A percentile compares a stretch with the other conserved stretches of the same genome.
Conservation (phyloP, 345 rosid species). For the Syzygium jambos region DNA sequence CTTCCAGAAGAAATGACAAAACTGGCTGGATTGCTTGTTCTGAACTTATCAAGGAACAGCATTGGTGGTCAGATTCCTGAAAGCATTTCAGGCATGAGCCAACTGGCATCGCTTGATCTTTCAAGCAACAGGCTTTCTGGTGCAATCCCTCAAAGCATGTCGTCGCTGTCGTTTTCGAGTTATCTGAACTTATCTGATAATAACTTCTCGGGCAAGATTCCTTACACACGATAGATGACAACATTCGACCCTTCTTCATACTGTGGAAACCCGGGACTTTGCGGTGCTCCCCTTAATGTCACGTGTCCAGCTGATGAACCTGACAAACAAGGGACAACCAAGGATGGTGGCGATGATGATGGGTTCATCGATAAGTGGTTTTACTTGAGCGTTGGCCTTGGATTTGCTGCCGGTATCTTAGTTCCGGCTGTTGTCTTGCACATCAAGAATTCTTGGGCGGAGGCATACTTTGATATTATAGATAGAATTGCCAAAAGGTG, state of each 20-base stretch:
- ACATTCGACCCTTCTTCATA: constrained; percentile 24
- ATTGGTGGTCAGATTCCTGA: constrained; percentile 18
- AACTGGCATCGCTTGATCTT: constrained; percentile 39
- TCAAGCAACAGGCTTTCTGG: constrained; percentile 33
- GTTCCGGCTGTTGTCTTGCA: constrained; percentile 11
- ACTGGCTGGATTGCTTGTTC: constrained; percentile 15
- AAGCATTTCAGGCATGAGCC: constrained; percentile 22
- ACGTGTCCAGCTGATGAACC: constrained; percentile 11
- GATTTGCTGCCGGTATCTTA: constrained; percentile 34
- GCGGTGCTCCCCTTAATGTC: constrained; percentile 27
- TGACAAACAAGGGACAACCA: background rate
- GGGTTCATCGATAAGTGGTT: constrained; percentile 28
- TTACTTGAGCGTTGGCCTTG: constrained; percentile 33
- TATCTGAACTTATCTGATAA: constrained; percentile 28
- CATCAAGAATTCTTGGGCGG: constrained; percentile 10
- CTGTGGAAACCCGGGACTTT: constrained; percentile 25
- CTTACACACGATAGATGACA: constrained; percentile 17
- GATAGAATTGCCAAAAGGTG: constrained; percentile 10
- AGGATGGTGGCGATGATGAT: background rate
- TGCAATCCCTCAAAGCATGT: constrained; percentile 29
- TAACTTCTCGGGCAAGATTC: constrained; percentile 26
- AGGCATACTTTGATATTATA: constrained; percentile 19
- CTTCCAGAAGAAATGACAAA: constrained; percentile 24
- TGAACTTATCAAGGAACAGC: constrained; percentile 33
- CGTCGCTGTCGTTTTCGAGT: constrained; percentile 19